phyloP scores from a whole-genome alignment of 192 early-diverging fungal genomes.

The Coemansia sp. region DNA sequence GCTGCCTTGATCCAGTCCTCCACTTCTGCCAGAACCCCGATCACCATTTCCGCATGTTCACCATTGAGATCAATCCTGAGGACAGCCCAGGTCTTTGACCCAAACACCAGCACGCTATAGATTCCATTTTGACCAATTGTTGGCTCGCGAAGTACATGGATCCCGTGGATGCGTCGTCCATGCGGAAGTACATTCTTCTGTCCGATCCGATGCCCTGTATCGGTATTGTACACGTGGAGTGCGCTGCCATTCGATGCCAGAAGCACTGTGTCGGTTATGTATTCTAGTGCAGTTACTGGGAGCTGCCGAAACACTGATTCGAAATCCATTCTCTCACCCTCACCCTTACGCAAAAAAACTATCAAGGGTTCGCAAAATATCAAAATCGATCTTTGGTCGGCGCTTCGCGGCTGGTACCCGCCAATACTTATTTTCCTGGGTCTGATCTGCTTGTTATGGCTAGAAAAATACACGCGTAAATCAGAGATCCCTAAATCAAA shows the following conservation, averaged over 20 bases:
- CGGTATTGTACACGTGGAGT: constrained; percentile 36
- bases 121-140: too few relatives aligned
- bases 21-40: constrained; percentile 23
- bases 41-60: background rate
- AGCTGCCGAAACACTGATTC: constrained; percentile 9
- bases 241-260: constrained; percentile 49
- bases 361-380: too few relatives aligned
- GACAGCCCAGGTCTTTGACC: constrained; percentile 56
- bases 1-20: constrained; percentile 80
- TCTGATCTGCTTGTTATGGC: too few relatives aligned
- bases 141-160: too few relatives aligned
- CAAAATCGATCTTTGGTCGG: too few relatives aligned
- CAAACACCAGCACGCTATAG: constrained; percentile 40
- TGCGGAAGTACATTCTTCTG: constrained; percentile 18
- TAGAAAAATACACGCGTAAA: too few relatives aligned
- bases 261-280: constrained; percentile 32
- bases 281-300: constrained; percentile 51
- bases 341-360: too few relatives aligned
- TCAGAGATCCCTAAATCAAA: too few relatives aligned
- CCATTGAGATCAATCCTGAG: too few relatives aligned
- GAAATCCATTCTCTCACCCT: background rate
- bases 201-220: background rate
- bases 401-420: too few relatives aligned
- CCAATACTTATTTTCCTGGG: too few relatives aligned
- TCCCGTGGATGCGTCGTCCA: constrained; percentile 49